Evolutionary conservation across 345 rosid species (phyloP).

Genomic region (Anacardium occidentale): DNA sequence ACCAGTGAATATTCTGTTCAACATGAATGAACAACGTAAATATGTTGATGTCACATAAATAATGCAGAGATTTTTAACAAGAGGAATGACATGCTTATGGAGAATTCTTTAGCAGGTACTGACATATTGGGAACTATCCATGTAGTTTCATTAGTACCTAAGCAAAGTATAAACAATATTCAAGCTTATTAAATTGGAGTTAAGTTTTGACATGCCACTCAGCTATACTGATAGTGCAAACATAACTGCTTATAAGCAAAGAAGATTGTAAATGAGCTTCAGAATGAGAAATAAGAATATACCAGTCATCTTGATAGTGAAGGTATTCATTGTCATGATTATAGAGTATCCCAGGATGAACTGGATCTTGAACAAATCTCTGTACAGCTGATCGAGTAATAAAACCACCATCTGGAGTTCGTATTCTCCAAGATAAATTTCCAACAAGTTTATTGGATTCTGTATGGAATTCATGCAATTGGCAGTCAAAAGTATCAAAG

Average conservation of each 20-base stretch:
- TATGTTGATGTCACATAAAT: not conserved
- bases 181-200: constrained; percentile 6
- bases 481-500: constrained; percentile 83
- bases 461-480: constrained; percentile 76
- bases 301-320: constrained; percentile 97
- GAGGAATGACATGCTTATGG: not conserved
- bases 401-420: constrained; percentile 71
- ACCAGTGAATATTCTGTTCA: not conserved
- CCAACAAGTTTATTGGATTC: constrained; percentile 76
- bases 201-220: not conserved
- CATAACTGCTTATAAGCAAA: not conserved
- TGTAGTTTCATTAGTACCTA: not conserved
- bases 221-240: not conserved
- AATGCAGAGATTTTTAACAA: not conserved
- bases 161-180: not conserved
- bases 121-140: not conserved
- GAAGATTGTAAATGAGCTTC: not conserved
- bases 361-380: constrained; percentile 75
- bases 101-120: not conserved
- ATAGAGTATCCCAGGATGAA: constrained; percentile 68
- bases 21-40: not conserved
- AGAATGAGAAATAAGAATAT: constrained; percentile 16
- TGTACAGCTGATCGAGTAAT: constrained; percentile 69
- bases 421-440: constrained; percentile 79
- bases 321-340: constrained; percentile 93